phyloP scores from a whole-genome alignment of 495 filamentous ascomycete genomes.

The Penicillium parvum region DNA sequence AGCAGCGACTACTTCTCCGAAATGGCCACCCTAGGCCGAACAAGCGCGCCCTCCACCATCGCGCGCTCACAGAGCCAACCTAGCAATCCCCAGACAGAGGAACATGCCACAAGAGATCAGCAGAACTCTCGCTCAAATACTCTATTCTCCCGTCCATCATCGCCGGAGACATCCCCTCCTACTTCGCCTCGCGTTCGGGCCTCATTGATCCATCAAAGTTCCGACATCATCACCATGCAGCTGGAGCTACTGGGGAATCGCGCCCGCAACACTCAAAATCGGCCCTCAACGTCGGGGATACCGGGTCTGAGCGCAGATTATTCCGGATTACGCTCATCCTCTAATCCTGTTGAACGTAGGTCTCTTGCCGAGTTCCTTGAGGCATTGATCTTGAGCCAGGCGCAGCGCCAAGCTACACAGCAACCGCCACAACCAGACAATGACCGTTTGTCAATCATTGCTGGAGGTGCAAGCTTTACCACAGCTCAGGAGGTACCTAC shows the following conservation, averaged over 20 bases:
- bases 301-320: slow-evolving; percentile 14
- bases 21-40: slow-evolving; percentile 24
- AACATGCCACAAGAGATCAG: slow-evolving; percentile 14
- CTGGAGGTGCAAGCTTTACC: slow-evolving; percentile 13
- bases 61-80: slow-evolving; percentile 12
- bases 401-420: slow-evolving; percentile 12
- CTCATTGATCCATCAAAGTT: slow-evolving; percentile 43
- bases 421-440: slow-evolving; percentile 9
- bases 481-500: slow-evolving; percentile 11
- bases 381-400: slow-evolving; percentile 31
- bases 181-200: slow-evolving; percentile 45
- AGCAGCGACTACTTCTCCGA: slow-evolving; percentile 31
- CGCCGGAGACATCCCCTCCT: slow-evolving; percentile 40
- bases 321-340: slow-evolving; percentile 9
- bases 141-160: slow-evolving; percentile 39
- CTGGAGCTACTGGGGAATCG: slow-evolving; percentile 38
- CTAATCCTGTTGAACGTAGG: slow-evolving; percentile 20
- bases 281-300: slow-evolving; percentile 11
- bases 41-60: slow-evolving; percentile 18
- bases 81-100: slow-evolving; percentile 10
- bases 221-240: slow-evolving; percentile 49
- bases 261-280: slow-evolving; percentile 25
- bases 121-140: slow-evolving; percentile 40
- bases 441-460: slow-evolving; percentile 23
- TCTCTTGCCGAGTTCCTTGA: slow-evolving; percentile 40